Evolutionary conservation across 495 filamentous ascomycete species (phyloP).

Genomic region (Aspergillus baeticus): DNA sequence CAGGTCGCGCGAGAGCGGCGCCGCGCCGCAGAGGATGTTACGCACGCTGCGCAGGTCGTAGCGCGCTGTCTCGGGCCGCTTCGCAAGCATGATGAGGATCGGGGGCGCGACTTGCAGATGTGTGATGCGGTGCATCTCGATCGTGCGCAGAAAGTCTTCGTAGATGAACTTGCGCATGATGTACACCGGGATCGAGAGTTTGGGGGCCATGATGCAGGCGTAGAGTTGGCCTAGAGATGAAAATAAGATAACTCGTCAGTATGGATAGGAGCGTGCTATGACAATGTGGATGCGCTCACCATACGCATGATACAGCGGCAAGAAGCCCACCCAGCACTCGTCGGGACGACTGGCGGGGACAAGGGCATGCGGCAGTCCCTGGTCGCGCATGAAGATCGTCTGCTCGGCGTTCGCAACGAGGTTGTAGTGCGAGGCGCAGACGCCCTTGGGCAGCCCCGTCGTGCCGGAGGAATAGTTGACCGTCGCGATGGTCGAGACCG

Average conservation of each 20-base stretch:
- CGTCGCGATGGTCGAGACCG: constrained; percentile 33
- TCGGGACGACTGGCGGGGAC: background rate
- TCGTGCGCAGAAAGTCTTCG: constrained; percentile 35
- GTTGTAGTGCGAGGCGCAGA: constrained; percentile 44
- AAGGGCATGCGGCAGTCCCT: constrained; percentile 25
- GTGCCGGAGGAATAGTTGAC: constrained; percentile 49
- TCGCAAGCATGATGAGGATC: constrained; percentile 47
- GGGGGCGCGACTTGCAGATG: constrained; percentile 46
- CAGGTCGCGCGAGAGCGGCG: constrained; percentile 32
- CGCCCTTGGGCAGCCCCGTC: constrained; percentile 50
- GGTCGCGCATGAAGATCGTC: constrained; percentile 18
- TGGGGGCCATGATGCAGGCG: constrained; percentile 28
- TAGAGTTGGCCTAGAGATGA: constrained; percentile 28
- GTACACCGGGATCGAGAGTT: constrained; percentile 31
- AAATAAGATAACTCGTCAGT: background rate
- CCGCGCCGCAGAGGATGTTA: constrained; percentile 7
- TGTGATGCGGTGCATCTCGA: constrained; percentile 45
- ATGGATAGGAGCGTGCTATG: constrained; percentile 24
- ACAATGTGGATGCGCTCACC: constrained; percentile 50
- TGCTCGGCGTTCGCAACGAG: constrained; percentile 40
- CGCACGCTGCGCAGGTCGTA: constrained; percentile 45
- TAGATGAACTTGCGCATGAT: constrained; percentile 50
- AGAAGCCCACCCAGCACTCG: constrained; percentile 35
- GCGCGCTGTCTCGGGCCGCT: constrained; percentile 35
- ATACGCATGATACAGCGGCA: constrained; percentile 47